Evolutionary conservation across 805 yeast species (phyloP), one percentile per base, ranked within the genome.

Genomic region (Saturnispora sekii): DNA sequence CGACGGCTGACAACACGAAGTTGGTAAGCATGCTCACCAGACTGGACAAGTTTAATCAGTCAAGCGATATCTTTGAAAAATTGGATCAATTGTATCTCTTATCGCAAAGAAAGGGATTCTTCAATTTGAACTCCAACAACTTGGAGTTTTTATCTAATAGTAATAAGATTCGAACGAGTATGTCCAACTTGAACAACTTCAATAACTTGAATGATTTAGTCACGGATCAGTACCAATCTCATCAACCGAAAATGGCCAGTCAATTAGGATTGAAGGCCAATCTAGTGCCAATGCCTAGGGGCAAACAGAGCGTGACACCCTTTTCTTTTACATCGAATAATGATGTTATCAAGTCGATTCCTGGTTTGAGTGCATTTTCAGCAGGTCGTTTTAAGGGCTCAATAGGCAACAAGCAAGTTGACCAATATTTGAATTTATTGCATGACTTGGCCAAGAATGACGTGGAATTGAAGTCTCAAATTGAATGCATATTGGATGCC

Each of bases 91-190:
- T 62, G n/a, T 60, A 57, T 40, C 40, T 58, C 38, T 43, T 62
- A 9, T 51, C 61, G n/a, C 60, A 59, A 41, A 53, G 63, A 43
- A 62, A 62, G 44, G 66, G 66, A 1, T 61, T 61, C 33, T 60
- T 56, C 43, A 58, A 60, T 41, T 21, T 53, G 12, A 55, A 52
- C 41, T 48, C 61, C 14, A 61, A 61, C 43, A 57, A 60, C 38
- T 51, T 62, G 16, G 59, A 55, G 32, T 61, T 62, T 45, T 48
- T 53, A 31, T 58, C 64, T 8, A 62, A 62, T 44, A 49, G 51
- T 8, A 36, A 49, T 4, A 53, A 51, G 40, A 56, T 61, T 8
- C 51, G 51, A 11, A 46, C 46, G 14, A 48, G 50, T 14, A 55
- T 51, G 43, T 51, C 51, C 17, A 62, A 62, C 43, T 40, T 60